Evolutionary conservation across 192 early-diverging fungal genomes (phyloP), one percentile per base, ranked within the genome.

Genomic region (Coemansia sp.): DNA sequence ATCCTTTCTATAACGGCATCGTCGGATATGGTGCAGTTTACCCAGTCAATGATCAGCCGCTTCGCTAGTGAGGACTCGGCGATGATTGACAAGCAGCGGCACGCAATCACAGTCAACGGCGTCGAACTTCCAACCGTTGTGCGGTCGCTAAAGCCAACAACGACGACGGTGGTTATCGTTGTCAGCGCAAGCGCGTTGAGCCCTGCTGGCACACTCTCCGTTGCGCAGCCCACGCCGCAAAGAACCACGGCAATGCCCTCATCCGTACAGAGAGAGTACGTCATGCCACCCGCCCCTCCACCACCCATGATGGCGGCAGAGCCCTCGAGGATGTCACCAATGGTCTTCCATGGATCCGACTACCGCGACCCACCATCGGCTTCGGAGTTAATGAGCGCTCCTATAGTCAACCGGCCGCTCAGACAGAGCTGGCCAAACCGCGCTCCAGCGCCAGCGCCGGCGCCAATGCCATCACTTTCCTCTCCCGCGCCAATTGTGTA

Each of bases 41-140:
- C 31, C 1, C 59, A 60, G 39, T 61, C 59, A 1, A 24, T 61
- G 22, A 40, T 54, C 12, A 68, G 38, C 20, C 59, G 45, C 59
- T 17, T 59, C 12, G 19, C 36, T 20, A 41, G 42, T 22, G 46
- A 54, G 6, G 15, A 38, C 35, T 14, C 14, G 24, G 24, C n/a
- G 38, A 17, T 29, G 4, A 53, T 15, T 14, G 41, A 42, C 6
- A 51, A 49, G 17, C 54, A 64, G 22, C 37, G 64, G 31, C 72
- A 67, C 37, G 54, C 61, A 31, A 64, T 74, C n/a, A 74, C 77
- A 1, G 54, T 71, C 0, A 73, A 74, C 31, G 72, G 74, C 19
- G 54, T 59, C 19, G 72, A 70, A 14, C 24, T 71, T 17, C 66
- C 73, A 25, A 74, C 72, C 47, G 53, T 65, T 19, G 8, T 74